Evolutionary conservation across 2,329 filamentous ascomycete genomes (phyloP).

Genomic region (Fusarium redolens): DNA sequence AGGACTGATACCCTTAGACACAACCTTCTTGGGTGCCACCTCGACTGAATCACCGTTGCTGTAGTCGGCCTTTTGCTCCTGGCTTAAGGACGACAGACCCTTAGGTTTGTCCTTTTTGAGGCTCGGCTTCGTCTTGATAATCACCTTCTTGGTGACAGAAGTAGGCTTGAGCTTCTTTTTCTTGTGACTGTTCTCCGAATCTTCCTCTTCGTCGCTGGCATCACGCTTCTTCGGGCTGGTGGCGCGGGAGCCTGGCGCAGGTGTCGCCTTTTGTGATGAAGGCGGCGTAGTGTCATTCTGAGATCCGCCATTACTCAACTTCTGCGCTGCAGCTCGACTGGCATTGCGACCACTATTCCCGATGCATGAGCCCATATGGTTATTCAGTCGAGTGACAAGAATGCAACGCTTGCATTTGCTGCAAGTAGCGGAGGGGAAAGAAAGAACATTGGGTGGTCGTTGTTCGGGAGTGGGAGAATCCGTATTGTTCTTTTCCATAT

Average conservation of each 20-base stretch:
- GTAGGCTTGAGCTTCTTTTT: constrained; percentile 68
- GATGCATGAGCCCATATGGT: constrained; percentile 76
- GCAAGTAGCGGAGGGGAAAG: constrained; percentile 73
- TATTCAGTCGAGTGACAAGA: constrained; percentile 72
- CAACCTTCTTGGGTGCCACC: constrained; percentile 51
- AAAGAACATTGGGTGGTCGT: constrained; percentile 69
- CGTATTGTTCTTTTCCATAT: constrained; percentile 70
- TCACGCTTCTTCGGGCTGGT: constrained; percentile 69
- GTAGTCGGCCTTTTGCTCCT: constrained; percentile 58
- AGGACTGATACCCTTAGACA: constrained; percentile 53
- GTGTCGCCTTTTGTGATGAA: constrained; percentile 72
- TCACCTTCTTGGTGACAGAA: constrained; percentile 62
- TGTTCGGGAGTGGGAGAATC: constrained; percentile 65
- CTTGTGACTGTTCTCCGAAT: constrained; percentile 63
- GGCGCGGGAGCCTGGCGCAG: constrained; percentile 64
- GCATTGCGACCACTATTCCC: constrained; percentile 73
- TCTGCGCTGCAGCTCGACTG: constrained; percentile 70
- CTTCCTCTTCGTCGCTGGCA: constrained; percentile 66
- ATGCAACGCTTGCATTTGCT: constrained; percentile 76
- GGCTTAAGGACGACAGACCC: constrained; percentile 60
- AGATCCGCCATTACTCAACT: constrained; percentile 69
- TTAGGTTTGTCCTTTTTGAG: constrained; percentile 68
- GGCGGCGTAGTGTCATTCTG: constrained; percentile 69
- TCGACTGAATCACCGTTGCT: constrained; percentile 44
- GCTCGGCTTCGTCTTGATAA: constrained; percentile 63